Base-by-base conservation (phyloP, 192 early-diverging fungal species). In the Backusella morwellensis region DNA sequence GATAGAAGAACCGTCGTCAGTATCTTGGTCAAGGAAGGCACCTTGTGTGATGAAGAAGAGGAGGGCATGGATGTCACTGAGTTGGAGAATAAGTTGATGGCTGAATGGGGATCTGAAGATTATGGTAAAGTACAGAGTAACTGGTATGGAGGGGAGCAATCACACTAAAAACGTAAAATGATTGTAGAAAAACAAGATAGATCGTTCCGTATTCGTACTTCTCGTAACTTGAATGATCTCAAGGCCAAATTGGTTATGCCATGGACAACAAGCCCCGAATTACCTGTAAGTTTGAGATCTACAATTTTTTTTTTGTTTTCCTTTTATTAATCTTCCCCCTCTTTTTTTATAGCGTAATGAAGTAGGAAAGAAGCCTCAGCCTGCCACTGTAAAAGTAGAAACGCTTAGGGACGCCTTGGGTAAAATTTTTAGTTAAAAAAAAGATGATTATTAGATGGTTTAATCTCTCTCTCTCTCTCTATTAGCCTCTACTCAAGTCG, bases 151-250 rank as follows among this genome's bases (percentile, higher is more conserved):
- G 15, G 38, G 38, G 38, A 9, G 38, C 8, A 40, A 40, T 32
- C 9, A 5, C 42, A 17, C 42, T 44, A 14, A 44, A 32, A 14
- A 44, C 15, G 11, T 44, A 17, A 4, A 0, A 50, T 50, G 42
- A 44, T 50, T 15, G 21, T n/a, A 50, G 76, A 52, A 19, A 70
- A 70, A 35, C 76, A 77, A 12, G 76, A 77, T 29, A 9, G 68
- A 3, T n/a, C 74, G 9, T 81, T 81, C 75, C 75, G 79, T 29
- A 81, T 81, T 35, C 79, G 74, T 36, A 67, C 74, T n/a, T 76
- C 77, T 38, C 77, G 77, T 26, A 79, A 73, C n/a, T 26, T 76
- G 38, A 75, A 77, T 50, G 79, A 81, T 21, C 17, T 75, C 21
- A 81, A 81, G 63, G 75, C 79, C 19, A 75, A 72, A 40, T 66